Evolutionary conservation across 768 basidiomycete genomes (phyloP).

Genomic region (Rhodocollybia butyracea): DNA sequence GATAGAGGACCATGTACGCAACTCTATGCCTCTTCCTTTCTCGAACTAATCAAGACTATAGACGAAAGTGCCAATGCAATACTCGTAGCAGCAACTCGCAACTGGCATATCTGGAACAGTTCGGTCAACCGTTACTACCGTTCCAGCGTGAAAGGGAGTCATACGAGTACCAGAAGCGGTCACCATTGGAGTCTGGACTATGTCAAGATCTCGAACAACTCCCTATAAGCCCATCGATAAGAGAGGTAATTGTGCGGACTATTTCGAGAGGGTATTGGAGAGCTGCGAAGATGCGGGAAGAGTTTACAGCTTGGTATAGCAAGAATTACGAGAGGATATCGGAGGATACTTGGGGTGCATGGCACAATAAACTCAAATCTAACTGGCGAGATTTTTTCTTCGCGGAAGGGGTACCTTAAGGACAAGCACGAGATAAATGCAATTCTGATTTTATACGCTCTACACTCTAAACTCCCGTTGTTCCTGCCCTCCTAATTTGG

Average conservation of each 20-base stretch:
- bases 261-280: no score
- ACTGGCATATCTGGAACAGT: constrained; percentile 42
- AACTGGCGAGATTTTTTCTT: no score
- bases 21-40: constrained; percentile 27
- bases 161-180: constrained; percentile 44
- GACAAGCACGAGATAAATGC: constrained; percentile 34
- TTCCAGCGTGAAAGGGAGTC: constrained; percentile 33
- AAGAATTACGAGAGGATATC: no score
- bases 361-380: no score
- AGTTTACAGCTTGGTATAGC: no score
- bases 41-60: constrained; percentile 32
- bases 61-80: constrained; percentile 40
- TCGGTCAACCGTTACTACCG: constrained; percentile 46
- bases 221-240: constrained; percentile 44
- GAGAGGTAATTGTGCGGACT: no score
- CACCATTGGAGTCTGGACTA: constrained; percentile 40
- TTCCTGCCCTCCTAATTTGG: no score
- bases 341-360: no score
- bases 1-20: constrained; percentile 50
- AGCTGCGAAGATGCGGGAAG: no score
- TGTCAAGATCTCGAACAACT: constrained; percentile 46
- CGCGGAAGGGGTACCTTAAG: no score
- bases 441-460: constrained; percentile 43
- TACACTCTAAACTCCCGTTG: constrained; percentile 51
- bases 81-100: constrained; percentile 38